phyloP scores from a whole-genome alignment of 371 early-diverging fungal genomes.

The Actinomortierella ambigua region DNA sequence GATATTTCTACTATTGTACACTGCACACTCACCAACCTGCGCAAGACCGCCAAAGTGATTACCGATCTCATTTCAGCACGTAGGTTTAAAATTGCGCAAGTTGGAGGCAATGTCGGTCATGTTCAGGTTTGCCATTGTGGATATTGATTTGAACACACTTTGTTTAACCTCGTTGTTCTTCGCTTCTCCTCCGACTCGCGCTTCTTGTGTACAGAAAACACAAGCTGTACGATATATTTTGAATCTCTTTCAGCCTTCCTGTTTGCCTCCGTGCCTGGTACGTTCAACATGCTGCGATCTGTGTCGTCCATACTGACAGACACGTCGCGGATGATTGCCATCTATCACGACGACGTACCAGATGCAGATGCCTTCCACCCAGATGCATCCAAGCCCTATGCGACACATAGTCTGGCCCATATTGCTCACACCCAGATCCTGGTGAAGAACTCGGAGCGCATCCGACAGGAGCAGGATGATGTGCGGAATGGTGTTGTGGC shows the following conservation, averaged over 20 bases:
- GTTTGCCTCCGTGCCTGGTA: slow-evolving; percentile 26
- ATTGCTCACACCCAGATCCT: slow-evolving; percentile 34
- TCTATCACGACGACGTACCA: slow-evolving; percentile 41
- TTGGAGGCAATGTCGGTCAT: too few species aligned
- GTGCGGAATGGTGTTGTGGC: slow-evolving; percentile 21
- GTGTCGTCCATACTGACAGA: slow-evolving; percentile 28
- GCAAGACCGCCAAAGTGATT: too few species aligned
- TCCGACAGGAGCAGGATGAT: slow-evolving; percentile 39
- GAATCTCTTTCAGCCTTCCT: slow-evolving; percentile 37
- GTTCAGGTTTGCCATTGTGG: too few species aligned
- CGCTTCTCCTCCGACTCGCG: too few species aligned
- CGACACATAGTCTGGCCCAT: slow-evolving; percentile 34
- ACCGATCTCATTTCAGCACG: too few species aligned
- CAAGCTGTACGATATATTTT: slow-evolving; percentile 32
- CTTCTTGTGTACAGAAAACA: slow-evolving; percentile 6
- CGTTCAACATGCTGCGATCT: slow-evolving; percentile 42
- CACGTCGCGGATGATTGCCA: slow-evolving; percentile 35
- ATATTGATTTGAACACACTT: too few species aligned
- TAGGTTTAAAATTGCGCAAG: too few species aligned
- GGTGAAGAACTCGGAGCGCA: slow-evolving; percentile 22
- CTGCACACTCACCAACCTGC: too few species aligned
- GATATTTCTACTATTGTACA: too few species aligned
- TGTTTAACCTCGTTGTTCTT: too few species aligned
- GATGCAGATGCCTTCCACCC: slow-evolving; percentile 32
- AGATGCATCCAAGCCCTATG: slow-evolving; percentile 32